These are phyloP conservation scores for Tuctoria greenei DNA, from an alignment of 176 grass and related monocot genomes.

Conservation along the genomic window DNA sequence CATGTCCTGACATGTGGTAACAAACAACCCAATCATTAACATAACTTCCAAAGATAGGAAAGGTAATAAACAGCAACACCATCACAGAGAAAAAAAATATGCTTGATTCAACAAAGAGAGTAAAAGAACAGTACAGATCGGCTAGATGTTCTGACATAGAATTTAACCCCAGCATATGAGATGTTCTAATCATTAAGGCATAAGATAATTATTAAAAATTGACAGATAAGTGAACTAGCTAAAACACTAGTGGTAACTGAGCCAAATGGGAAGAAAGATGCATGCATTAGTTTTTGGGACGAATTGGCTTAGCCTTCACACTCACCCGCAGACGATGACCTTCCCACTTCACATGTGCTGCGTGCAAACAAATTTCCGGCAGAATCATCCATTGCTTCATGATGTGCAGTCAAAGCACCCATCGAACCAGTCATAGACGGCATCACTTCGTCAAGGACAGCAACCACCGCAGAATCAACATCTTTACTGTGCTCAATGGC, in stretches of 20 bases:
- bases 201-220: neutral
- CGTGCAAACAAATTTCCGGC: constrained; percentile 12
- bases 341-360: neutral
- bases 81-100: constrained; percentile 17
- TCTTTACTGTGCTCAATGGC: constrained; percentile 42
- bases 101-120: constrained; percentile 1
- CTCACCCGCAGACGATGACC: constrained; percentile 45
- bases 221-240: neutral
- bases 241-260: neutral
- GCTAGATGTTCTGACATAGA: neutral
- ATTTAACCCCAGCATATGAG: neutral
- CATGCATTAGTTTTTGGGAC: neutral
- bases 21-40: constrained; percentile 31
- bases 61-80: neutral
- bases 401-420: neutral
- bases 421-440: constrained; percentile 23
- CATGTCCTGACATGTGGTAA: constrained; percentile 15
- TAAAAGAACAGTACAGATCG: neutral
- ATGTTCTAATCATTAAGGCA: neutral
- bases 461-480: constrained; percentile 43
- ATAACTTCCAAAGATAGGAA: neutral
- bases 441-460: constrained; percentile 51
- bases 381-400: constrained; percentile 9
- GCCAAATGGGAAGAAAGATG: neutral
- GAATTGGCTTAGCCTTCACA: neutral